phyloP scores from a whole-genome alignment of 768 basidiomycete species.

The Tulasnella sp. region DNA sequence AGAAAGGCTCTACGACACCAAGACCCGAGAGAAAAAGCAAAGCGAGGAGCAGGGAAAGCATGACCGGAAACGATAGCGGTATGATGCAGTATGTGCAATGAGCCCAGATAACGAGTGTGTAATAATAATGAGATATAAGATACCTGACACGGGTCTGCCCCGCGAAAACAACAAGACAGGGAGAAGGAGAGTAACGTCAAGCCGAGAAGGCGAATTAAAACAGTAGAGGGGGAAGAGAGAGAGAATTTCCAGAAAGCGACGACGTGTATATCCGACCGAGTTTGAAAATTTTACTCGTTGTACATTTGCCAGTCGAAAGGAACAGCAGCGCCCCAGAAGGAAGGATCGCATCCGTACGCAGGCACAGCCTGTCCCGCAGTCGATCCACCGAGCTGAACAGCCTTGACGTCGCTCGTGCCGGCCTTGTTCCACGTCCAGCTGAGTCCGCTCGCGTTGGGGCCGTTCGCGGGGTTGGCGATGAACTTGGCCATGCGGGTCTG shows the following conservation, averaged over 20 bases:
- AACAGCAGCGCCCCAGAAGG: conserved; percentile 68
- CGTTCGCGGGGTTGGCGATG: conserved; percentile 64
- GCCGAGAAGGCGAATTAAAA: neutral
- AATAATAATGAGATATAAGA: conserved; percentile 3
- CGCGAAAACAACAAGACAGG: neutral
- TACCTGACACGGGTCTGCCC: neutral
- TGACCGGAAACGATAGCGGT: neutral
- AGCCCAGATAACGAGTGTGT: neutral
- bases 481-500: conserved; percentile 72
- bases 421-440: conserved; percentile 58
- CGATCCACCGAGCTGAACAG: conserved; percentile 62
- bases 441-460: conserved; percentile 49
- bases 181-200: neutral
- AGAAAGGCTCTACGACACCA: neutral
- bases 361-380: conserved; percentile 49
- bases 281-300: conserved; percentile 35
- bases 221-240: neutral
- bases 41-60: neutral
- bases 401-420: conserved; percentile 55
- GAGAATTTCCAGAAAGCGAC: too few species aligned
- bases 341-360: conserved; percentile 63
- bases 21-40: neutral
- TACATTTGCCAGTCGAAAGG: conserved; percentile 75
- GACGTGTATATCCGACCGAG: neutral
- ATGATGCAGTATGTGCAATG: neutral